Base-by-base conservation (phyloP, 371 early-diverging fungal species). In the Saksenaea vasiformis region DNA sequence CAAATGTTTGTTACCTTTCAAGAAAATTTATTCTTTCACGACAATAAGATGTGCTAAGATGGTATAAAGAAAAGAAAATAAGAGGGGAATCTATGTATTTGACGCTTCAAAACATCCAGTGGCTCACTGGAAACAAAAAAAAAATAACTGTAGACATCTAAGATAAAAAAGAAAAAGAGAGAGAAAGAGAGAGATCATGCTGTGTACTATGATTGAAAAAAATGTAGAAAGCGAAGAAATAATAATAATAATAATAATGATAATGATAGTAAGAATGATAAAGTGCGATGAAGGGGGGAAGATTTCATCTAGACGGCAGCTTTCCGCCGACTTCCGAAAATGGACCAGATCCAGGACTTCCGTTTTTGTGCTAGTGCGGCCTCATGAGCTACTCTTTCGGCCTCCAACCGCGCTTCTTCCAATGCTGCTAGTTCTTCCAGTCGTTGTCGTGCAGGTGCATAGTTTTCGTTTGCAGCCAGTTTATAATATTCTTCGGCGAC, bases 401-500 rank as follows among this genome's bases (percentile, higher is more conserved):
- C 56, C 35, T 62, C 58, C 28, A 56, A 36, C 26, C 60, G 51
- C 24, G 51, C 51, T 53, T 63, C 64, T 38, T 68, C 61, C 27
- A 60, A 37, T 15, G 58, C 57, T 13, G 62, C 38, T 10, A 69
- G 44, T 63, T 70, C 56, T 28, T 64, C 47, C 14, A 70, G 31
- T 26, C 70, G 55, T 34, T 62, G 56, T 26, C 62, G n/a, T 24
- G 80, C 77, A 28, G 77, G 74, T 56, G 71, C 67, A 54, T 80
- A 75, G 19, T 77, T 61, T 41, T 75, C 77, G n/a, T 69, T 71
- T 3, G 80, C 80, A 0, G 80, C 77, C 51, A 77, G 64, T 24
- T 73, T 73, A 28, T 80, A 80, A 54, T 80, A 80, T 43, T 80
- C 80, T 5, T 67, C 66, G 34, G 80, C 80, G 4, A 80, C 66